Conservation (phyloP, 2,329 filamentous ascomycete genomes). For the Tetracladium maxilliforme region DNA sequence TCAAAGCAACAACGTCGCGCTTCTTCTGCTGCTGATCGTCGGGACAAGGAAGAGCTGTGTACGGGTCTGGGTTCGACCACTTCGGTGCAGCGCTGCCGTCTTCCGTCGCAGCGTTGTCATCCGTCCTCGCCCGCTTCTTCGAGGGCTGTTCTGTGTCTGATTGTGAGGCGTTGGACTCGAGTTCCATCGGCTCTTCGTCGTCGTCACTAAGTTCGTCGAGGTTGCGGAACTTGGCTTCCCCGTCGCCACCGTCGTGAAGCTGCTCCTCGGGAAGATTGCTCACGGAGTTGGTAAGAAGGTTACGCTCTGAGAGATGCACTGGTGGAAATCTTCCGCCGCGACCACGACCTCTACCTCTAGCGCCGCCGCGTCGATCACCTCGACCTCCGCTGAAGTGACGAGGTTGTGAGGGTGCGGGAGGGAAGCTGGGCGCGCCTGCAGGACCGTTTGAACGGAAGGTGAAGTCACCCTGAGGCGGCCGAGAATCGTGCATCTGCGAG, state of each 20-base stretch:
- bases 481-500: too few relatives aligned
- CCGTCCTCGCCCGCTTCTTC: slow-evolving; percentile 25
- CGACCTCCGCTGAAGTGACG: too few relatives aligned
- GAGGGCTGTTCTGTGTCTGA: slow-evolving; percentile 19
- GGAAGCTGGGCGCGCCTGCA: too few relatives aligned
- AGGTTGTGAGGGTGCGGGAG: too few relatives aligned
- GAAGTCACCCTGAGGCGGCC: too few relatives aligned
- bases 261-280: too few relatives aligned
- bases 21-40: slow-evolving; percentile 62
- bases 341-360: too few relatives aligned
- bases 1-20: slow-evolving; percentile 78
- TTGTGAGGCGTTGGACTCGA: slow-evolving; percentile 28
- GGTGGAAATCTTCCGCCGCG: too few relatives aligned
- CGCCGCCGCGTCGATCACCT: too few relatives aligned
- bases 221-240: slow-evolving; percentile 34
- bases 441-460: too few relatives aligned
- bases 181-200: slow-evolving; percentile 46
- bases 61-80: slow-evolving; percentile 95
- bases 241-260: slow-evolving; percentile 27
- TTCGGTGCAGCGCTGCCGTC: slow-evolving; percentile 41
- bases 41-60: slow-evolving; percentile 71
- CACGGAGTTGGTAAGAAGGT: too few relatives aligned
- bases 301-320: too few relatives aligned
- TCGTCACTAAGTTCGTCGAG: slow-evolving; percentile 46
- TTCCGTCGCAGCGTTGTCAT: slow-evolving; percentile 16